A percentile compares a stretch with the other conserved stretches of the same genome.
Evolutionary conservation across 805 yeast genomes (phyloP).

Genomic region (Sugiyamaella boreocaroliniensis): DNA sequence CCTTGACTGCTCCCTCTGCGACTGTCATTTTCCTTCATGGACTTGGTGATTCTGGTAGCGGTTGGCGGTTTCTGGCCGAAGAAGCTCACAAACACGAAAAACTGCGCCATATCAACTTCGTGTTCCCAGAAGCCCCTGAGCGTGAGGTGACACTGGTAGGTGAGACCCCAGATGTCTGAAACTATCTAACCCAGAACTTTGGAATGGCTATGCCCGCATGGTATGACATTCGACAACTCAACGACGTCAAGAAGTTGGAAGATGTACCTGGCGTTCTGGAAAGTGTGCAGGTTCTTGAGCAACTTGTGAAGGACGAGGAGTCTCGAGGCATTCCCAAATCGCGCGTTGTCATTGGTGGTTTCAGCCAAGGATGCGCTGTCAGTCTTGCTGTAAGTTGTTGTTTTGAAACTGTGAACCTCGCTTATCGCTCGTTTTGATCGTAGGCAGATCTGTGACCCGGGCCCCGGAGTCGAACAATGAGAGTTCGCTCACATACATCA

Average conservation of each 20-base stretch:
- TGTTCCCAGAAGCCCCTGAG: conserved; percentile 87
- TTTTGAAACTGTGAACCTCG: background rate
- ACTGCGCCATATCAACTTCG: conserved; percentile 55
- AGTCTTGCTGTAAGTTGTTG: conserved; percentile 36
- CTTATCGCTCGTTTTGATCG: background rate
- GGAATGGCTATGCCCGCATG: conserved; percentile 73
- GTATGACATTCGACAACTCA: conserved; percentile 62
- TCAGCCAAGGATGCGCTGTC: conserved; percentile 89
- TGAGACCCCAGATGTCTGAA: background rate
- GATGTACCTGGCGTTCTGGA: conserved; percentile 35
- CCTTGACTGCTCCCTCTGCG: conserved; percentile 44
- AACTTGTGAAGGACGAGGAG: conserved; percentile 28
- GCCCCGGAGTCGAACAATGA: background rate
- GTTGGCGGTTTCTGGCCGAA: conserved; percentile 81
- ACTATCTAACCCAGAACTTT: conserved; percentile 35
- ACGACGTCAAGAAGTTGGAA: conserved; percentile 24
- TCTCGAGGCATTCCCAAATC: conserved; percentile 32
- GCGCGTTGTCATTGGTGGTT: conserved; percentile 86
- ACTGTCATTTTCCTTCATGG: conserved; percentile 82
- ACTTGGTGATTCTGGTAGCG: conserved; percentile 82
- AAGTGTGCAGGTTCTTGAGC: conserved; percentile 26
- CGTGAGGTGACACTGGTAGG: conserved; percentile 54
- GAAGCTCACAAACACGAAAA: conserved; percentile 38
- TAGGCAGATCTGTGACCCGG: too few relatives aligned
- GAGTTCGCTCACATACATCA: background rate